A percentile compares a stretch with the other conserved stretches of the same genome.
Conservation (phyloP, 2,329 filamentous ascomycete species). For the Pyricularia sp. region DNA sequence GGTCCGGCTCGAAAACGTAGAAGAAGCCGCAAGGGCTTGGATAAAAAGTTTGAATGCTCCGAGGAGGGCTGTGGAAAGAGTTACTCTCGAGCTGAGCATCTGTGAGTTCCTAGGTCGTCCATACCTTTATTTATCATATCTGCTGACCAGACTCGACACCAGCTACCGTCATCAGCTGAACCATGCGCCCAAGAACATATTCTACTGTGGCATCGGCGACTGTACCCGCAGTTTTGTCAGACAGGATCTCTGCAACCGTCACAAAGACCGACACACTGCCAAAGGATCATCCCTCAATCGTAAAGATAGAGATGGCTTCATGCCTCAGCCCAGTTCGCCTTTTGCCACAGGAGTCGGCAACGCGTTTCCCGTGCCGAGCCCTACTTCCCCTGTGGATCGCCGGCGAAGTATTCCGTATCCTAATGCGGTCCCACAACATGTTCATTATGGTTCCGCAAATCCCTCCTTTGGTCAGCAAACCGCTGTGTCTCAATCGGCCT, state of each 20-base stretch:
- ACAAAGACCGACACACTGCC: constrained; percentile 71
- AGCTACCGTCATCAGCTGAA: constrained; percentile 89
- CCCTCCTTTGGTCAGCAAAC: constrained; percentile 7
- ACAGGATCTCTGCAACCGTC: constrained; percentile 81
- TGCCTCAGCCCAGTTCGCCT: constrained; percentile 25
- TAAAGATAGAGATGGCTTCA: constrained; percentile 65
- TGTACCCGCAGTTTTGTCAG: constrained; percentile 88
- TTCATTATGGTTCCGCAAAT: constrained; percentile 1
- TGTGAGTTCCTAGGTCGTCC: constrained; percentile 46
- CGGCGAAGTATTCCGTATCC: constrained; percentile 31
- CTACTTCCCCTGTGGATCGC: constrained; percentile 38
- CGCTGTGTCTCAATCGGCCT: constrained; percentile 18
- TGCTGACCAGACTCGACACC: neutral
- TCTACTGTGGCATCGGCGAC: constrained; percentile 84
- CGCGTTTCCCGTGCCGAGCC: constrained; percentile 29
- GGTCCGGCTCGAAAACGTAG: constrained; percentile 50
- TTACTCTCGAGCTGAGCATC: constrained; percentile 91
- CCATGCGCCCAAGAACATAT: constrained; percentile 92
- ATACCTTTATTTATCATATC: neutral
- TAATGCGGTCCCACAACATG: constrained; percentile 16
- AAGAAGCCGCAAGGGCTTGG: constrained; percentile 66
- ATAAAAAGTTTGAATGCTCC: constrained; percentile 78
- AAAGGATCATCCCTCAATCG: constrained; percentile 69
- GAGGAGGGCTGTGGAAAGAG: constrained; percentile 87
- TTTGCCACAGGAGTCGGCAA: neutral